Evolutionary conservation across 2,329 filamentous ascomycete species (phyloP), one percentile per base, ranked within the genome.

Genomic region (Coniochaeta hoffmannii): DNA sequence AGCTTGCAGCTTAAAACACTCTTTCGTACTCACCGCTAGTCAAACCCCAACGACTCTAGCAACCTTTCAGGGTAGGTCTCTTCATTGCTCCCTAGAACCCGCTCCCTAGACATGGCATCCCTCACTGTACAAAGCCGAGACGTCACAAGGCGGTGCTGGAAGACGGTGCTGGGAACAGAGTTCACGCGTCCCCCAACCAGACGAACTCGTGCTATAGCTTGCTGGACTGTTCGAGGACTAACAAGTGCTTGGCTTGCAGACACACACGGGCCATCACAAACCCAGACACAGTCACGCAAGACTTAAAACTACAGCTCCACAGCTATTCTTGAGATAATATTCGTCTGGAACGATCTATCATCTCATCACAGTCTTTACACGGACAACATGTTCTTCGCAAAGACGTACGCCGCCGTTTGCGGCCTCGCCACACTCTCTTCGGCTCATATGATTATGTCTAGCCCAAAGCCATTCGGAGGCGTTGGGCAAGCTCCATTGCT

Each of bases 391-490:
- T 71, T 65, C 61, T 67, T 73, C 64, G 66, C 73, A 54, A 79
- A 78, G 64, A 68, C 76, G 61, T 64, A 82, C 59, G 69, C 81
- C 54, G 55, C 76, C 46, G 65, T 74, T 76, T 62, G 62, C 80
- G 79, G 82, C 66, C 69, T 91, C 65, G 77, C 80, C 62, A 73
- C 82, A 58, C 62, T 81, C 55, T 81, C 78, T 63, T 79, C 82
- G 52, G 90, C 88, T 44, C 94, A 97, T 71, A 87, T 97, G 78
- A 73, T 80, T 38, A 86, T 97, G 77, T 72, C 65, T 53, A 76
- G 73, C 9, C 93, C 94, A 0, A 67, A 75, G 3, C 90, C 90
- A 0, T 92, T 82, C 58, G 64, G 67, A 0, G 56, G 8, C 0
- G 63, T 75, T 2, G 55, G 76, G 71, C 93, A 88, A 71, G 72